Evolutionary conservation across 2,329 filamentous ascomycete genomes (phyloP), one percentile per base, ranked within the genome.

Genomic region (Cladosporium sp.): DNA sequence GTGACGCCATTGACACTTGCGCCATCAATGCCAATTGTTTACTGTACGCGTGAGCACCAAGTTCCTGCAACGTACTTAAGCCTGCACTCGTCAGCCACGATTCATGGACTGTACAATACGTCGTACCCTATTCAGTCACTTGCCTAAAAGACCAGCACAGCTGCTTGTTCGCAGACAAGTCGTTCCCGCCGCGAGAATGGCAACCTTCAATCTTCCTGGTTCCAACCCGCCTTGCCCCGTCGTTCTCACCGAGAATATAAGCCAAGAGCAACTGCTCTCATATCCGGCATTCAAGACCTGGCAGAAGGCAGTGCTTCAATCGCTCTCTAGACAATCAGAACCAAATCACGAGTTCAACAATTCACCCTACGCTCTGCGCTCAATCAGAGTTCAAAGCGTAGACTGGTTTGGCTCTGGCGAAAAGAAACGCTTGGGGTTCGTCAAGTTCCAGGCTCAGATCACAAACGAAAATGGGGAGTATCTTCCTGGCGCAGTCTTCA

Each of bases 271-370:
- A 46, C 64, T 80, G 3, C 66, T 74, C 14, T 66, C 67, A 1
- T 82, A 81, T 51, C 74, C 75, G 4, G 76, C 80, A 0, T 80
- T 82, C 62, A 75, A 76, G 40, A 72, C 71, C 40, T 83, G 80
- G 80, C 68, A 79, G 4, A 64, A 66, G 2, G 78, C 74, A 0
- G 63, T 82, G 1, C 70, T 75, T 35, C 67, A 70, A 19, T 78
- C 77, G 0, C 66, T 82, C 4, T 62, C 68, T 0, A 68, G 71
- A 2, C 80, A 83, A 61, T 56, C 70, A 2, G 41, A 70, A 10
- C 55, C 69, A 10, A 58, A 63, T 7, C 78, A 82, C 58, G 72
- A 75, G 14, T 82, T 81, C 60, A 70, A 81, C 59, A 56, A 63
- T 2, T 60, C 72, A 31, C 79, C 78, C 0, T 82, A 79, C 62